A percentile compares a stretch with the other conserved stretches of the same genome.
Evolutionary conservation across 129 eudicot species (phyloP).

Genomic region (Flaveria robusta): DNA sequence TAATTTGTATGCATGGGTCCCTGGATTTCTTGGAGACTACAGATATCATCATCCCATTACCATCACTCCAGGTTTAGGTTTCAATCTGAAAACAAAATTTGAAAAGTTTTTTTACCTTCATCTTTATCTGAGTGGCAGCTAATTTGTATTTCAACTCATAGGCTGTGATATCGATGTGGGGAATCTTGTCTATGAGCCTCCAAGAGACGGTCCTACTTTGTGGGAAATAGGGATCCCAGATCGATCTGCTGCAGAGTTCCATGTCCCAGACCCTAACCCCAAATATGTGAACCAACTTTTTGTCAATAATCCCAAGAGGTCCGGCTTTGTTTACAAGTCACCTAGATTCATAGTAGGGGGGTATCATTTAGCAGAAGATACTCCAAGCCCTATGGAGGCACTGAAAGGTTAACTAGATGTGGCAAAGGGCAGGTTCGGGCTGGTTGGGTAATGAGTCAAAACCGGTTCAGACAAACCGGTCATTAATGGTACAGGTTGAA

Average conservation of each 20-base stretch:
- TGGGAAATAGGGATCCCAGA: conserved; percentile 79
- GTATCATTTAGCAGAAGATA: background rate
- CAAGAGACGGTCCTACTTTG: conserved; percentile 68
- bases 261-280: conserved; percentile 56
- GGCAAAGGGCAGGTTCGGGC: background rate
- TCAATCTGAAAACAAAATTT: background rate
- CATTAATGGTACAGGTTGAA: background rate
- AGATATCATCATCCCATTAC: conserved; percentile 33
- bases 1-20: conserved; percentile 58
- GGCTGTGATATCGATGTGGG: conserved; percentile 43
- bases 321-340: conserved; percentile 2
- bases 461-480: background rate
- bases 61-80: conserved; percentile 50
- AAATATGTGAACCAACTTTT: conserved; percentile 46
- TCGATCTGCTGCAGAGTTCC: conserved; percentile 65
- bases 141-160: conserved; percentile 5
- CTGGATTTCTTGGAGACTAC: conserved; percentile 69
- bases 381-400: background rate
- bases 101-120: background rate
- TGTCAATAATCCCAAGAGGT: conserved; percentile 47
- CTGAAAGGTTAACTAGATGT: background rate
- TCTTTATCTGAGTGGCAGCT: background rate
- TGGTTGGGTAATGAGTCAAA: background rate
- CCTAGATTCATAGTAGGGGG: background rate
- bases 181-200: conserved; percentile 51